phyloP scores from a whole-genome alignment of 805 yeast genomes.

The Yarrowia sp. region DNA sequence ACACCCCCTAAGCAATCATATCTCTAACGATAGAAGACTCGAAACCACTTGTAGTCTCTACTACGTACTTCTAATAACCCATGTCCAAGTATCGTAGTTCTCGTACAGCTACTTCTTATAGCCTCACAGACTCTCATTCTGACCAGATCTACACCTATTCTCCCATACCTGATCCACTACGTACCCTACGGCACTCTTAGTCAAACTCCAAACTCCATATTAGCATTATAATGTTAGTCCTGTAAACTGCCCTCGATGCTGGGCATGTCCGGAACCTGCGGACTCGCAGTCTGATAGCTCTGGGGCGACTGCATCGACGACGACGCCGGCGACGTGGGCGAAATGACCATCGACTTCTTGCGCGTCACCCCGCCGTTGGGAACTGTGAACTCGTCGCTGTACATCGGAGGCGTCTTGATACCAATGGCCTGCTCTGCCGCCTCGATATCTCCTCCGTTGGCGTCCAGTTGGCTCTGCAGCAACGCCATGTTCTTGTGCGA shows the following conservation, averaged over 20 bases:
- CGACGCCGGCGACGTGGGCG: conserved; percentile 17
- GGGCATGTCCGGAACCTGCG: conserved; percentile 22
- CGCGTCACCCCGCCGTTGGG: conserved; percentile 5
- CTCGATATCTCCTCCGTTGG: conserved; percentile 25
- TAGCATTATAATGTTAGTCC: conserved; percentile 14
- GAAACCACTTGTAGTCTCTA: no score
- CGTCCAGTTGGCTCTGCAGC: conserved; percentile 23
- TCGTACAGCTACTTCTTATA: no score
- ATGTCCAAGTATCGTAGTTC: no score
- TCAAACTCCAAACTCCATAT: neutral
- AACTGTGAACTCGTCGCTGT: conserved; percentile 18
- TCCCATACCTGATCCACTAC: no score
- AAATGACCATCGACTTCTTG: conserved; percentile 8
- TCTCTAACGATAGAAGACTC: no score
- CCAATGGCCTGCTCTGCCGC: conserved; percentile 21
- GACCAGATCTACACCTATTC: no score
- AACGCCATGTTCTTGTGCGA: conserved; percentile 53
- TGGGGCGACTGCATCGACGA: conserved; percentile 16
- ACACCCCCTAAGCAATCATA: no score
- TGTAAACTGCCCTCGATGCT: conserved; percentile 22
- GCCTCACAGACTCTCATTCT: no score
- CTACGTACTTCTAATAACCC: no score
- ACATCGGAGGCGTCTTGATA: conserved; percentile 13
- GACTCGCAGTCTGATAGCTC: neutral
- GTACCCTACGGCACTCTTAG: no score